These are phyloP conservation scores for Isoetes taiwanensis DNA, from an alignment of 75 land plant species.

Conservation along the genomic window DNA sequence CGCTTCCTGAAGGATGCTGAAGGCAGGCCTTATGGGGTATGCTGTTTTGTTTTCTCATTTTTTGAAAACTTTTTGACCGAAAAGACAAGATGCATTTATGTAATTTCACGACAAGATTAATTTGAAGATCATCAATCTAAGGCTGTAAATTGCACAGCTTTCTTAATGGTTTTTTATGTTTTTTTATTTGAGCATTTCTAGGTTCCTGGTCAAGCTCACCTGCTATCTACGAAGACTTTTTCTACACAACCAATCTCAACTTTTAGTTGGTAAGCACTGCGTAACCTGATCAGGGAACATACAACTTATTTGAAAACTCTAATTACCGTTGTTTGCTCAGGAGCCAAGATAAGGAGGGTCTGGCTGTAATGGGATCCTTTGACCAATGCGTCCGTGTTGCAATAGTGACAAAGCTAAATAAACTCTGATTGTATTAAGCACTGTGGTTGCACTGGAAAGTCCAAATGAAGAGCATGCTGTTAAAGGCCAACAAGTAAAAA, in stretches of 20 bases:
- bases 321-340: slow-evolving; percentile 9
- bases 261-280: slow-evolving; percentile 17
- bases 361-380: slow-evolving; percentile 34
- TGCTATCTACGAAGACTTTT: slow-evolving; percentile 13
- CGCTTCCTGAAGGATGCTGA: slow-evolving; percentile 20
- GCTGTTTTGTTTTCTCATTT: neutral
- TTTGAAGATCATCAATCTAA: too few relatives aligned
- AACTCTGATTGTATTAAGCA: slow-evolving; percentile 12
- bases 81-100: too few relatives aligned
- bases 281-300: neutral
- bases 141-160: too few relatives aligned
- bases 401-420: slow-evolving; percentile 28
- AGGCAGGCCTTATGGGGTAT: slow-evolving; percentile 24
- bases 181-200: too few relatives aligned
- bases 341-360: slow-evolving; percentile 34
- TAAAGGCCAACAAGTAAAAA: too few relatives aligned
- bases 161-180: neutral
- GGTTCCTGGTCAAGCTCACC: slow-evolving; percentile 18
- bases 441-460: too few relatives aligned
- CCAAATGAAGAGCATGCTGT: too few relatives aligned
- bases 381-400: slow-evolving; percentile 32
- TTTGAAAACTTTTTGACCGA: too few relatives aligned
- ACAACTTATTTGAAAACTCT: neutral
- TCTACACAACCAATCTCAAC: slow-evolving; percentile 31
- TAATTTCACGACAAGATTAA: too few relatives aligned